A percentile compares a stretch with the other conserved stretches of the same genome.
Evolutionary conservation across 2,329 filamentous ascomycete genomes (phyloP).

Genomic region (Talaromyces pinophilus): DNA sequence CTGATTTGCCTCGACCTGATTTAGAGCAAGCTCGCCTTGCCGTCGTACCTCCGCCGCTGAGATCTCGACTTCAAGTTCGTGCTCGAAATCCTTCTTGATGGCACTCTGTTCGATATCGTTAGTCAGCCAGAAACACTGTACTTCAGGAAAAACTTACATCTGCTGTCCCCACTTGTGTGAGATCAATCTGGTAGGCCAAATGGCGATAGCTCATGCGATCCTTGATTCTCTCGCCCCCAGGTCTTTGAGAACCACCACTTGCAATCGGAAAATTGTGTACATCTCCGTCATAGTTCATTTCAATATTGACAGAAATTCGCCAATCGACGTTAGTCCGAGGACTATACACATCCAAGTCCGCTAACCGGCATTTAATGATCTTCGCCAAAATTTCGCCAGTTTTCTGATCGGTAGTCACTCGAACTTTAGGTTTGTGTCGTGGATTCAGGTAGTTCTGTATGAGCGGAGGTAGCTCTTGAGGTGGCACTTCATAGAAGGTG

Average conservation of each 20-base stretch:
- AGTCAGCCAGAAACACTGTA: background rate
- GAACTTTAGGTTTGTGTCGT: slow-evolving; percentile 63
- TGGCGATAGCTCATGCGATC: slow-evolving; percentile 91
- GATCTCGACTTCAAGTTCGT: slow-evolving; percentile 54
- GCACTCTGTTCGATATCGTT: slow-evolving; percentile 28
- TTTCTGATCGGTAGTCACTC: slow-evolving; percentile 75
- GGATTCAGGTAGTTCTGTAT: slow-evolving; percentile 63
- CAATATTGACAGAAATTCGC: slow-evolving; percentile 89
- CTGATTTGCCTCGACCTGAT: slow-evolving; percentile 42
- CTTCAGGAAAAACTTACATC: slow-evolving; percentile 40
- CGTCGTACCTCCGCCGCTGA: slow-evolving; percentile 48
- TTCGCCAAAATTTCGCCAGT: slow-evolving; percentile 70
- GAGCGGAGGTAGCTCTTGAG: slow-evolving; percentile 63
- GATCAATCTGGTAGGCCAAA: slow-evolving; percentile 81
- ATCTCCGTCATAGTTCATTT: slow-evolving; percentile 80
- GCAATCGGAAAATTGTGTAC: slow-evolving; percentile 54
- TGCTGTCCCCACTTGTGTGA: slow-evolving; percentile 77
- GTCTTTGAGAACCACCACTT: slow-evolving; percentile 40
- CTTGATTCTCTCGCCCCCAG: slow-evolving; percentile 68
- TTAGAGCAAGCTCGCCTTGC: slow-evolving; percentile 46
- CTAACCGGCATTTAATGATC: slow-evolving; percentile 88
- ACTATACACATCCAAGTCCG: slow-evolving; percentile 83
- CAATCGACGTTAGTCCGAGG: slow-evolving; percentile 80
- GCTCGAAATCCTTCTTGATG: slow-evolving; percentile 45
- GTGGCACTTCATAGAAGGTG: slow-evolving; percentile 75